These are phyloP conservation scores for Sequoiadendron giganteum DNA, from an alignment of 75 land plant genomes.

Conservation along the genomic window DNA sequence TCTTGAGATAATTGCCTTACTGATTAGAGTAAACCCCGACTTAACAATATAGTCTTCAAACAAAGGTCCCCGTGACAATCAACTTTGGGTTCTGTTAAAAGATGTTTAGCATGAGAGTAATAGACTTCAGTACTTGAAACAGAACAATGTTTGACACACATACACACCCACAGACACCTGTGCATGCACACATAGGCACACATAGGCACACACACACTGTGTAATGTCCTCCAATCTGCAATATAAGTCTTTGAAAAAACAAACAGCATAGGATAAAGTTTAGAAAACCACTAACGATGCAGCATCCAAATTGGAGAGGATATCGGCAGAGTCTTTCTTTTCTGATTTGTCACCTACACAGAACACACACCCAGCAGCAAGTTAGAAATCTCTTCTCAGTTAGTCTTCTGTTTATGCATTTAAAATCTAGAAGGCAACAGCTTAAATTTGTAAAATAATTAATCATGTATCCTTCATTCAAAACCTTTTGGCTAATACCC, in stretches of 20 bases:
- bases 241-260: not conserved
- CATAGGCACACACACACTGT: not conserved
- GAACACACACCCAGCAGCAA: not conserved
- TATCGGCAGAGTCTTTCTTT: conserved; percentile 58
- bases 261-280: not conserved
- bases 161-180: not conserved
- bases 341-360: conserved; percentile 69
- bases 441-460: not conserved
- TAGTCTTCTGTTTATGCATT: not conserved
- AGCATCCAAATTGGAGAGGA: conserved; percentile 58
- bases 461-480: not conserved
- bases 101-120: not conserved
- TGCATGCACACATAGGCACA: not conserved
- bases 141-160: not conserved
- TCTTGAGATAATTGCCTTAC: not conserved
- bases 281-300: conserved; percentile 66
- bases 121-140: not conserved
- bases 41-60: not conserved
- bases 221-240: not conserved
- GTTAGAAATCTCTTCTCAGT: not conserved
- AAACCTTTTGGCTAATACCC: not conserved
- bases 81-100: not conserved
- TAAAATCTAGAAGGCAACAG: not conserved
- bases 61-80: not conserved
- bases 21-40: not conserved